Evolutionary conservation across 1,139 yeast species (phyloP), one percentile per base, ranked within the genome.

Genomic region (Geotrichum aggregatum): DNA sequence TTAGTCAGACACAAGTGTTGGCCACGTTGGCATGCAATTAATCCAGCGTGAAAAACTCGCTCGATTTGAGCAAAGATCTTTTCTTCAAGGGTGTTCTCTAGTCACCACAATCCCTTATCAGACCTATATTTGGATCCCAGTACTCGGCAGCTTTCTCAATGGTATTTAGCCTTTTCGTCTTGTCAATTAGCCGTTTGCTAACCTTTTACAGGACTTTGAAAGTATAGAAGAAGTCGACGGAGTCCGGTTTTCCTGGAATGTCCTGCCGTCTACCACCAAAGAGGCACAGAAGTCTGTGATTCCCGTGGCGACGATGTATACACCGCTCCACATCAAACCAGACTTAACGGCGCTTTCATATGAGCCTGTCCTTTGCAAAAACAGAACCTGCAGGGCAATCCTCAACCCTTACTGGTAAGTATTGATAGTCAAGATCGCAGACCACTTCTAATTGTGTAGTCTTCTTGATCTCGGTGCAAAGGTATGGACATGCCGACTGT

Each of bases 151-250:
- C 35, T 5, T 5, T 33, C 16, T 13, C 35, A 11, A 33, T 33
- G 35, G 35, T 33, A 33, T 13, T 11, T 5, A 6, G n/a, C 35
- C 11, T 5, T 33, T 13, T 6, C 35, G 11, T 14, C 13, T n/a
- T 5, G 11, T 11, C 13, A 13, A 33, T 6, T 10, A n/a, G 21
- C 19, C 21, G 3, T n/a, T 18, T 14, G 21, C 40, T 36, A 36
- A 36, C 43, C 30, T 39, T 8, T n/a, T 28, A 5, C 21, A 59
- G 76, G 77, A 75, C 58, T 81, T 82, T 63, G 85, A 82, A 58
- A 71, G 74, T 13, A 71, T 76, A 44, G 94, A 85, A 61, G 89
- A 84, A 60, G 62, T 63, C 13, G 87, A 84, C 57, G 91, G 91
- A 4, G 78, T 83, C 28, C 70, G 91, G 52, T 76, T 82, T 60